These are phyloP conservation scores for Salvia hispanica DNA, from an alignment of 257 asterid genomes.

Conservation along the genomic window DNA sequence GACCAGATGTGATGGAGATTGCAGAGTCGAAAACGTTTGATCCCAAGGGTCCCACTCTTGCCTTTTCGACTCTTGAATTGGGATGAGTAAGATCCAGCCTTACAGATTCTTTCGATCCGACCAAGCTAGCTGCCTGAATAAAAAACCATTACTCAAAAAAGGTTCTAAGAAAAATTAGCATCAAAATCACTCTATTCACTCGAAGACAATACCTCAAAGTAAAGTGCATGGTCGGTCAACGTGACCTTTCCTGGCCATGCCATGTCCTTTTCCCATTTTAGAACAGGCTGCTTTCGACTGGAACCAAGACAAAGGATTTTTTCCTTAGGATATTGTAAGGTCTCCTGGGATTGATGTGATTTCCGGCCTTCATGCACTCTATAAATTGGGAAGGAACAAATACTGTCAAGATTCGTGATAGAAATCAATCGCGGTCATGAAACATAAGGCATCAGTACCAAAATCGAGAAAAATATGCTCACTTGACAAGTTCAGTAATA, in stretches of 20 bases:
- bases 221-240: conserved; percentile 81
- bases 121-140: conserved; percentile 63
- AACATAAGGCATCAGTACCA: conserved; percentile 6
- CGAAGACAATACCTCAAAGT: conserved; percentile 74
- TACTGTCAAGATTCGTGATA: not conserved
- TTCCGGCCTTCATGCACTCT: conserved; percentile 93
- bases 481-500: conserved; percentile 83
- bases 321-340: conserved; percentile 50
- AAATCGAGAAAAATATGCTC: conserved; percentile 39
- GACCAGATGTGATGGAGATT: conserved; percentile 67
- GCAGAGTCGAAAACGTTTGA: conserved; percentile 94
- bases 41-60: conserved; percentile 93
- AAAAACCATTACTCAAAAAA: conserved; percentile 15
- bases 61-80: conserved; percentile 57
- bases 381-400: conserved; percentile 33
- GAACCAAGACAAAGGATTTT: conserved; percentile 76
- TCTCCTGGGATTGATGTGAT: conserved; percentile 57
- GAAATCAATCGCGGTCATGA: not conserved
- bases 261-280: conserved; percentile 87
- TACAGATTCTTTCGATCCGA: conserved; percentile 52
- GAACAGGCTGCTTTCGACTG: conserved; percentile 91
- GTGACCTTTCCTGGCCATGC: conserved; percentile 96
- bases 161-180: not conserved
- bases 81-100: conserved; percentile 79
- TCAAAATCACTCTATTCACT: conserved; percentile 22